Base-by-base conservation (phyloP, 169 alveolate species). In the Plasmodium gonderi region DNA sequence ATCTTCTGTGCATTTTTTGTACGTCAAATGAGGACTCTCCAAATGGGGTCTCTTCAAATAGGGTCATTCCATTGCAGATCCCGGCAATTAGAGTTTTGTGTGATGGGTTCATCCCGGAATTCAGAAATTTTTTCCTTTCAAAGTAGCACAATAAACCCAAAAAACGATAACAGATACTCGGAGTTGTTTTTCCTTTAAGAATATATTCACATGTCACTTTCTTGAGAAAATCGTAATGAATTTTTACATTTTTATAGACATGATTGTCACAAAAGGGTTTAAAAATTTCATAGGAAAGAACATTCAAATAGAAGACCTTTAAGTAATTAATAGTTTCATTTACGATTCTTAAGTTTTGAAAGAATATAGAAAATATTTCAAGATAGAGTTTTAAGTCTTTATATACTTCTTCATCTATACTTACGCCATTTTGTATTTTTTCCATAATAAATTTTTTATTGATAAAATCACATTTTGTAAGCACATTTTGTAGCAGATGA, bases 221-320 rank as follows among this genome's bases (percentile, higher is more conserved):
- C 67, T 49, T 85, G 42, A 85, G 85, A 31, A 85, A 29, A 14
- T 12, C 5, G 68, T 74, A 85, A 74, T 75, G 8, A 26, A 85
- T 74, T 26, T 85, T 49, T 20, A 85, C 47, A 85, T 85, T 75
- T 74, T 54, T 29, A 54, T 14, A 36, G 0, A 44, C 72, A 1
- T 78, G 31, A 85, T 60, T 31, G 33, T 40, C 79, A 54, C 12
- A 74, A 31, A 85, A 17, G 26, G 2, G 42, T 60, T 85, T 85
- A 20, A 72, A 85, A 31, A 85, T 42, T 65, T 85, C 89, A 17
- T 85, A 65, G 3, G 80, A 9, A 4, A 74, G 36, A 36, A 85
- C n/a, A 60, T 85, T 85, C 49, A 85, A 75, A 85, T 85, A 78
- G 38, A 85, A 74, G n/a, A 85, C 38, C 67, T 75, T 72, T 54